Evolutionary conservation across 75 land plant genomes (phyloP), one percentile per base, ranked within the genome.

Genomic region (Cryptomeria japonica): DNA sequence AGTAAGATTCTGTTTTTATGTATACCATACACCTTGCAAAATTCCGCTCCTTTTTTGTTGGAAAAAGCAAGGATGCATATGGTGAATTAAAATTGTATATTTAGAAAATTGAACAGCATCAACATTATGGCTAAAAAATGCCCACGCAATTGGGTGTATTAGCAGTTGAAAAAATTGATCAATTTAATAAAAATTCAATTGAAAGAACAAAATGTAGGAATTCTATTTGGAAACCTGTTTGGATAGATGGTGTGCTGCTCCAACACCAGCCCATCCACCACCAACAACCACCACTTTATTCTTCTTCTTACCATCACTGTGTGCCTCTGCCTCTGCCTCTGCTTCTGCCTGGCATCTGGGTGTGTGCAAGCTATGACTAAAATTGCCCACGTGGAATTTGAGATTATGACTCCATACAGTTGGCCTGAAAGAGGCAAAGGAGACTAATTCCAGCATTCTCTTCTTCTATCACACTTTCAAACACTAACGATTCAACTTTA

Each of bases 221-320:
- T 10, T 2, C 9, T 51, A 10, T 5, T 44, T 82, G 76, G 13
- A 38, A 1, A 96, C 97, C 94, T 97, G 96, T 34, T 97, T 95
- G 90, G 91, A 89, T 85, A 97, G 95, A 77, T 97, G 99, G 84
- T 96, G 94, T 85, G 99, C 99, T 85, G 97, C 95, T 39, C 93
- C 96, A 86, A 97, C 92, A 41, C 97, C 99, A 75, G 97, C 99
- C 97, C 97, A 97, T 28, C 99, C 99, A 42, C 95, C 92, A 41
- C 99, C 99, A 25, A 97, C 96, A 25, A 97, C 93, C 76, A 97
- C 93, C 87, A 97, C 96, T 88, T 95, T 96, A 92, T 94, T 97
- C 32, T 72, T 72, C 34, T 72, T 72, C 34, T 32, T 32, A 28
- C 11, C 76, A 72, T 72, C 36, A 70, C 75, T 64, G 5, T 25